Base-by-base conservation (phyloP, 768 basidiomycete genomes). In the Tricholoma hemisulphureum region DNA sequence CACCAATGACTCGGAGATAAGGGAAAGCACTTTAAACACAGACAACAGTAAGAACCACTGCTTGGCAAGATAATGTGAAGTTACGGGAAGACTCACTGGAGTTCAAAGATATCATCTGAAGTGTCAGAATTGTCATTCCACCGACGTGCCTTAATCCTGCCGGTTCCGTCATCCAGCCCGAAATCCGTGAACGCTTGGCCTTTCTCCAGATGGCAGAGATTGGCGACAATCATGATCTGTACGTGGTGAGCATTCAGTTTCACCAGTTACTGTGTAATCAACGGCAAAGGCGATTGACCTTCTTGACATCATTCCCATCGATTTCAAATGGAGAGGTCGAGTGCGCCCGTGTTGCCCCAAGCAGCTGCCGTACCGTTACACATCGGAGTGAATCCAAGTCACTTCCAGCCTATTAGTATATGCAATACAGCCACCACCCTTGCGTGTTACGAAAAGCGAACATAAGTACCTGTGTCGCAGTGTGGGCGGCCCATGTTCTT, bases 171-270 rank as follows among this genome's bases (percentile, higher is more conserved):
- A 51, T 72, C 69, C 11, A 75, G 74, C 43, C 75, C 69, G 65
- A 92, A 91, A 34, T 85, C 83, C 54, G 81, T 82, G 63, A 93
- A 91, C 3, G 91, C 95, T 5, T 28, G 39, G 87, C 78, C 55
- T 87, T 84, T 14, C 72, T 72, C 58, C 84, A 77, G 32, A 89
- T 75, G 24, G 83, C 82, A n/a, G 82, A 76, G 4, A 95, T 85
- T 66, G 86, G 82, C 93, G 7, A 93, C 85, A 41, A 92, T 64
- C 1, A 86, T 83, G 37, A 94, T 73, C 91, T 93, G 60, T 18
- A 32, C 43, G 5, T 32, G 14, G 34, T 16, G 23, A 39, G 48
- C 16, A 35, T 5, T 62, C 68, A 54, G 71, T 69, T 39, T 71
- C 41, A n/a, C 2, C 67, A 67, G 6, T 39, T 21, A 14, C 7